Evolutionary conservation across 495 filamentous ascomycete species (phyloP).

Genomic region (Rhizodiscina lignyota): DNA sequence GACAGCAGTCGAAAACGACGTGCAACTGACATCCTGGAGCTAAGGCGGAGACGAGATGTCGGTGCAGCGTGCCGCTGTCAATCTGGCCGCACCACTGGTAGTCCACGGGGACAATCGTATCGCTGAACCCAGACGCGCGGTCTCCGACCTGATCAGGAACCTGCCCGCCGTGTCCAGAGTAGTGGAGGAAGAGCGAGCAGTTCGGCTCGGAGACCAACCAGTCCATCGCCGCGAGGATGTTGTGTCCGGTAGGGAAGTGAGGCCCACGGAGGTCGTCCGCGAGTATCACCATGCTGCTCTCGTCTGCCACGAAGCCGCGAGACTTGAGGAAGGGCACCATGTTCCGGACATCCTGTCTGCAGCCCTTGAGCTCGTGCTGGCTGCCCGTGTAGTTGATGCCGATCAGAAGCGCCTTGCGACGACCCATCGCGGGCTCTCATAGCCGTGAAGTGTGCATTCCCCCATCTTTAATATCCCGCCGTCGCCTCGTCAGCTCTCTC

Average conservation of each 20-base stretch:
- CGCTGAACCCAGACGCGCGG: slow-evolving; percentile 29
- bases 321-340: not conserved
- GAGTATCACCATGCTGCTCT: not conserved
- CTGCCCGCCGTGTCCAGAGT: slow-evolving; percentile 40
- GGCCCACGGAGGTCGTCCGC: not conserved
- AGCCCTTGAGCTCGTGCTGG: not conserved
- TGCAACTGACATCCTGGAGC: slow-evolving; percentile 33
- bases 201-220: slow-evolving; percentile 37
- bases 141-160: slow-evolving; percentile 15
- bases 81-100: slow-evolving; percentile 34
- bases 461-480: too few relatives aligned
- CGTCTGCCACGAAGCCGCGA: not conserved
- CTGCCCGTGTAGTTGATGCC: not conserved
- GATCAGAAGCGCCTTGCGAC: not conserved
- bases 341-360: not conserved
- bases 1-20: slow-evolving; percentile 46
- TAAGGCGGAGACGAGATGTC: slow-evolving; percentile 33
- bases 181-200: slow-evolving; percentile 35
- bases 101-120: slow-evolving; percentile 41
- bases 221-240: slow-evolving; percentile 38
- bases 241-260: slow-evolving; percentile 36
- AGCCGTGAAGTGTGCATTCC: too few relatives aligned
- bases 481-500: too few relatives aligned
- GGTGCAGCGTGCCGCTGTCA: slow-evolving; percentile 33
- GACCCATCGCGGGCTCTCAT: too few relatives aligned